A percentile compares a stretch with the other conserved stretches of the same genome.
Conservation (phyloP, 345 rosid genomes). For the Sisymbrium altissimum region DNA sequence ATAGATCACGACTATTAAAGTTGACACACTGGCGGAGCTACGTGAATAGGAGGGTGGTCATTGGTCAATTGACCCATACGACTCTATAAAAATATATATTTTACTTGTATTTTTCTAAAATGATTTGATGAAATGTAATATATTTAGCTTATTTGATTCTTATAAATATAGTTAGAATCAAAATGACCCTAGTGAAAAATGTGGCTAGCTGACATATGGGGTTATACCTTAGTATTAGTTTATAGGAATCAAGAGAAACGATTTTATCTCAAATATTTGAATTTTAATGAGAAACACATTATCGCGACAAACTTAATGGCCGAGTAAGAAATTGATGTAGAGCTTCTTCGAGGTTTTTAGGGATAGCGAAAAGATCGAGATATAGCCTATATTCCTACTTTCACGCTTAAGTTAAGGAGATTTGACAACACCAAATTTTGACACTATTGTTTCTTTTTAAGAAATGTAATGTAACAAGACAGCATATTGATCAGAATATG, state of each 20-base stretch:
- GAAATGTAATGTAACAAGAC: neutral
- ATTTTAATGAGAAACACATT: neutral
- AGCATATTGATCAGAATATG: neutral
- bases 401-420: conserved; percentile 31
- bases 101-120: no score
- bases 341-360: conserved; percentile 26
- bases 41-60: no score
- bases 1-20: no score
- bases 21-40: no score
- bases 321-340: conserved; percentile 15
- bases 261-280: neutral
- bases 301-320: conserved; percentile 22
- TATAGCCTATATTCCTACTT: conserved; percentile 26
- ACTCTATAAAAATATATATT: no score
- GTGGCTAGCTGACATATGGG: no score
- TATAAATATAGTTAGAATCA: no score
- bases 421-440: conserved; percentile 34
- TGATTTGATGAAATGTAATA: no score
- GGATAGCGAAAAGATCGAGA: conserved; percentile 17
- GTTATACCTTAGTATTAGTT: no score
- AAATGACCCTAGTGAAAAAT: no score
- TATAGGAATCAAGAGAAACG: neutral
- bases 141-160: no score
- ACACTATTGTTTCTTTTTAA: neutral
- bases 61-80: no score